Base-by-base conservation (phyloP, 1,284 basidiomycete species). In the Inonotus hispidus region DNA sequence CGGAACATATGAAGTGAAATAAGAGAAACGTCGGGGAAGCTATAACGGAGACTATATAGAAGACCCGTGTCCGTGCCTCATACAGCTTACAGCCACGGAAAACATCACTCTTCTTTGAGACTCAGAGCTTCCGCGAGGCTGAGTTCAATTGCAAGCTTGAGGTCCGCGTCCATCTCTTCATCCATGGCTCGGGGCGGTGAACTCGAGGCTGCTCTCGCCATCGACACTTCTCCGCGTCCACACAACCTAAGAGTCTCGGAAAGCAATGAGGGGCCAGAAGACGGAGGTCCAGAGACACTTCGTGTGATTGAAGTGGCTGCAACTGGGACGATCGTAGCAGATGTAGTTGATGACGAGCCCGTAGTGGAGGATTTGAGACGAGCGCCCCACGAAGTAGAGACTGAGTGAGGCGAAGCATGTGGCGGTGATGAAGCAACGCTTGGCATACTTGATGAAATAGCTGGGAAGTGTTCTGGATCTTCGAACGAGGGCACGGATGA, bases 111-210 rank as follows among this genome's bases (percentile, higher is more conserved):
- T 3, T 58, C 27, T 29, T 52, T 16, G n/a, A 58, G 32, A 65
- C 79, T 82, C 53, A 69, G 73, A 11, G 81, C 81, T 64, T 85
- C 84, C 2, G 77, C 79, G 38, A 85, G 73, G 67, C 83, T 85
- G 68, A 85, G 65, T 68, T 81, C 80, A 8, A 85, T 73, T 14
- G 78, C 84, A 62, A 81, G 73, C 53, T 70, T 74, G 68, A 85
- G 66, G 65, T 85, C 82, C 11, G 77, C 80, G 59, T 85, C 82
- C 3, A 74, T 74, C 0, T 60, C 65, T 4, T 74, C 75, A 37
- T 49, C 55, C 27, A 46, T 27, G 13, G n/a, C 59, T 27, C 23
- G 53, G 5, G 27, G 29, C 8, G 54, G 27, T 58, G 32, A 45
- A 52, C 37, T 43, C 53, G 65, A 58, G 38, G 29, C 19, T 38